These are phyloP conservation scores for Chalciporus sp. DNA, from an alignment of 1,284 basidiomycete species.

Conservation along the genomic window DNA sequence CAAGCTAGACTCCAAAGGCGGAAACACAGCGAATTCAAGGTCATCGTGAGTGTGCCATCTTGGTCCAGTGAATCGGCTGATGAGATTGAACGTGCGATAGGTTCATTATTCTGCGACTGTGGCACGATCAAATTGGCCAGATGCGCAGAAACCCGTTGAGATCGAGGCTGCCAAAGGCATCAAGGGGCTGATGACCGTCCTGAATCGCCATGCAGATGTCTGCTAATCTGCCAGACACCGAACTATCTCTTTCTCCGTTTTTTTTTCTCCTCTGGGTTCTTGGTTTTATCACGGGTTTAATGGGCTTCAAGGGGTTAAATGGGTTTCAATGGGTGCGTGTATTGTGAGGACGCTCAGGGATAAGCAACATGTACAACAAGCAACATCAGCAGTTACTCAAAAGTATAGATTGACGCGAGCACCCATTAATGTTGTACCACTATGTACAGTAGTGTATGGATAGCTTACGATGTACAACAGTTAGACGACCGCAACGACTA, in stretches of 20 bases:
- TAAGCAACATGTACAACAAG: conserved; percentile 21
- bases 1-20: conserved; percentile 26
- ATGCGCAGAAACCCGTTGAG: conserved; percentile 37
- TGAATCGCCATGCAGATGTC: conserved; percentile 34
- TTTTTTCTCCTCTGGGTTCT: conserved; percentile 8
- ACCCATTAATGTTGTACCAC: conserved; percentile 35
- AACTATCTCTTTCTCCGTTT: conserved; percentile 1
- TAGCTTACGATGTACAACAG: conserved; percentile 10
- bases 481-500: conserved; percentile 10
- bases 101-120: conserved; percentile 38
- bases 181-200: conserved; percentile 37
- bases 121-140: conserved; percentile 37
- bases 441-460: conserved; percentile 27
- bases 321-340: conserved; percentile 26
- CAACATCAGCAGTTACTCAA: conserved; percentile 8
- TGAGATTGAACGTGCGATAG: conserved; percentile 22
- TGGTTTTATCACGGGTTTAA: conserved; percentile 13
- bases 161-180: conserved; percentile 39
- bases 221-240: conserved; percentile 19
- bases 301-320: conserved; percentile 17
- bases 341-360: conserved; percentile 19
- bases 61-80: conserved; percentile 8
- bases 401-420: conserved; percentile 19
- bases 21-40: conserved; percentile 37
- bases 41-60: conserved; percentile 26